Conservation (phyloP, 441 rosid genomes). For the Eugenia klotzschiana region DNA sequence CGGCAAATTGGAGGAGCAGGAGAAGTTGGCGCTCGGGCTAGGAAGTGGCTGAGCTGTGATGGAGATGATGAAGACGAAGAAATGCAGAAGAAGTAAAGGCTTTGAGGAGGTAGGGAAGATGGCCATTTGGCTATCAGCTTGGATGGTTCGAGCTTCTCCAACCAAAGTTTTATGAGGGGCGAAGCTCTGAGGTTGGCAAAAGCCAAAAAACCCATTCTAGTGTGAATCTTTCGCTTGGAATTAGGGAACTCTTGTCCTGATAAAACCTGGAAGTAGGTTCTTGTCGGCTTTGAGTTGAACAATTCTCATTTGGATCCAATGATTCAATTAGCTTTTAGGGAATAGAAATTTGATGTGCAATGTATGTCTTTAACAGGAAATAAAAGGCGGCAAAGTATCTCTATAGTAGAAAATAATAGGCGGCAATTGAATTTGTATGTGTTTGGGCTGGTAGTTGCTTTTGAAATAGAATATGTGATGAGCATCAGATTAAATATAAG, state of each 20-base stretch:
- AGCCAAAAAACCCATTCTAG: slow-evolving; percentile 1
- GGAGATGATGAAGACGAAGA: neutral
- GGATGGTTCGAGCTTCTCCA: neutral
- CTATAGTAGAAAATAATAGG: neutral
- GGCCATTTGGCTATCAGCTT: slow-evolving; percentile 16
- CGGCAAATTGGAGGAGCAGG: slow-evolving; percentile 16
- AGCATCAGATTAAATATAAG: neutral
- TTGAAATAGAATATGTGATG: neutral
- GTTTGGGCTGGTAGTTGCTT: neutral
- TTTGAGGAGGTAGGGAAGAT: slow-evolving; percentile 1
- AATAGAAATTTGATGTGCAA: too few relatives aligned
- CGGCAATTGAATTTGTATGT: neutral
- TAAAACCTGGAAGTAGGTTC: slow-evolving; percentile 10
- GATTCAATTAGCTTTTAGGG: neutral
- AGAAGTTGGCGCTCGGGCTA: slow-evolving; percentile 15
- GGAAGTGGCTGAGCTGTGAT: slow-evolving; percentile 13
- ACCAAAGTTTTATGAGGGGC: neutral
- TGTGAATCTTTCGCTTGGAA: slow-evolving; percentile 7
- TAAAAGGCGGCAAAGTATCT: neutral
- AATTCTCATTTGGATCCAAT: neutral
- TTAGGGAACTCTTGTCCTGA: neutral
- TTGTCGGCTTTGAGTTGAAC: slow-evolving; percentile 10
- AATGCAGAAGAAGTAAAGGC: slow-evolving; percentile 5
- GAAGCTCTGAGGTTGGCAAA: slow-evolving; percentile 1
- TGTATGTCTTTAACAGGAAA: too few relatives aligned